Evolutionary conservation across 2,329 filamentous ascomycete species (phyloP).

Genomic region (Orbilia ellipsospora): DNA sequence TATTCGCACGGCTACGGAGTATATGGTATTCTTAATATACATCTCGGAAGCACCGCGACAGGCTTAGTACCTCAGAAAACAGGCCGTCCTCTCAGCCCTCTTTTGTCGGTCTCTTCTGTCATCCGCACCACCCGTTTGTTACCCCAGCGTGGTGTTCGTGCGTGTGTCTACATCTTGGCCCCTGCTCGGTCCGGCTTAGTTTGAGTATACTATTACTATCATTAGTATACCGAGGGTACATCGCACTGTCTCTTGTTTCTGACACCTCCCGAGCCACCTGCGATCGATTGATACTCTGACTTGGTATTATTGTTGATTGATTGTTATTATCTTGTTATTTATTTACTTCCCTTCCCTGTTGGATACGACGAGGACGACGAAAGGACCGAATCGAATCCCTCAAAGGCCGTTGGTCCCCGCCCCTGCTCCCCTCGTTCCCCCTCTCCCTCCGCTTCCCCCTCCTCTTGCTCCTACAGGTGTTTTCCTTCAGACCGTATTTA

Average conservation of each 20-base stretch:
- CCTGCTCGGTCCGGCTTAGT: too few relatives aligned
- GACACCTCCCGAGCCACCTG: constrained; percentile 1
- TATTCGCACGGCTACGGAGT: neutral
- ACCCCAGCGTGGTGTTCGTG: constrained; percentile 38
- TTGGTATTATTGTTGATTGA: too few relatives aligned
- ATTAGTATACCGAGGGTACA: neutral
- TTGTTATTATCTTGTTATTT: too few relatives aligned
- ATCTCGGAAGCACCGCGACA: constrained; percentile 25
- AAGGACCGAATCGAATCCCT: too few relatives aligned
- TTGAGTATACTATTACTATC: constrained; percentile 1
- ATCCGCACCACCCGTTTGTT: constrained; percentile 45
- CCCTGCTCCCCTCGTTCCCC: constrained; percentile 1
- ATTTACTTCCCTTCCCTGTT: too few relatives aligned
- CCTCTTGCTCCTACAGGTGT: constrained; percentile 7
- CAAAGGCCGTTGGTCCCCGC: constrained; percentile 19
- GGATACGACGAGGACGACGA: too few relatives aligned
- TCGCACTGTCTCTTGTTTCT: neutral
- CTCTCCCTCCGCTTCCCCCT: constrained; percentile 6
- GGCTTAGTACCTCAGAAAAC: constrained; percentile 22
- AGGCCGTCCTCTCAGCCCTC: constrained; percentile 39
- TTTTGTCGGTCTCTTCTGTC: constrained; percentile 34
- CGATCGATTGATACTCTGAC: constrained; percentile 17
- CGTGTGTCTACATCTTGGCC: constrained; percentile 20
- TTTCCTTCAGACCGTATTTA: neutral
- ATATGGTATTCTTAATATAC: neutral